These are phyloP conservation scores for Triglochin maritima DNA, from an alignment of 106 monocot genomes.

Conservation along the genomic window DNA sequence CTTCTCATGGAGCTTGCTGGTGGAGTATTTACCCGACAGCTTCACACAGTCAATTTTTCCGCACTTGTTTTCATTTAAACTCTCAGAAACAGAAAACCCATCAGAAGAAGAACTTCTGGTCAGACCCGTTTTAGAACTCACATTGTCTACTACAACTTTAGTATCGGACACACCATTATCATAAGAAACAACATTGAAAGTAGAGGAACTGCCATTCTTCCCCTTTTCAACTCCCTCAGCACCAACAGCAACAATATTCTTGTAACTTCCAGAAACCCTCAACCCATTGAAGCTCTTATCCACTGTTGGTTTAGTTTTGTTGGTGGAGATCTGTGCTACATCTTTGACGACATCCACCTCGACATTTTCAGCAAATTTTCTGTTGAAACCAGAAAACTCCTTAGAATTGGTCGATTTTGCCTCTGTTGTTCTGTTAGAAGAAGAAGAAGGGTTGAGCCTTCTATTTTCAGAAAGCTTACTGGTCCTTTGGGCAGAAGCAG, in stretches of 20 bases:
- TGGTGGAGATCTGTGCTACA: too few species aligned
- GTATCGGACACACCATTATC: neutral
- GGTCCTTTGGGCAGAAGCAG: neutral
- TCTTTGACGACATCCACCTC: too few species aligned
- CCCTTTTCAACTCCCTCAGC: neutral
- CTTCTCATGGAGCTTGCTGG: conserved; percentile 77
- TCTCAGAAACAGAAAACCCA: conserved; percentile 35
- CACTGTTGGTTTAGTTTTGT: too few species aligned
- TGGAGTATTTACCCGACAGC: conserved; percentile 29
- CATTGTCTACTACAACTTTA: neutral
- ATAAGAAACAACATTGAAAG: neutral
- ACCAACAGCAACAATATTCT: neutral
- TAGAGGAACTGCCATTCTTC: neutral
- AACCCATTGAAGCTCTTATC: neutral
- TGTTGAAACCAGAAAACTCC: too few species aligned
- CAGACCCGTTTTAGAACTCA: neutral
- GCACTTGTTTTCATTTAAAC: conserved; percentile 7
- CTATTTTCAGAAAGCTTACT: conserved; percentile 7
- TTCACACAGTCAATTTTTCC: conserved; percentile 6
- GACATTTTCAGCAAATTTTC: too few species aligned
- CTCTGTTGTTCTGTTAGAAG: too few species aligned
- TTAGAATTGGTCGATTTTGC: too few species aligned
- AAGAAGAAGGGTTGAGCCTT: neutral
- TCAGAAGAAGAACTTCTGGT: neutral
- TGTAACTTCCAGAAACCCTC: too few species aligned